A percentile compares a stretch with the other conserved stretches of the same genome.
Conservation (phyloP, 2,329 filamentous ascomycete genomes). For the Cordyceps farinosa region DNA sequence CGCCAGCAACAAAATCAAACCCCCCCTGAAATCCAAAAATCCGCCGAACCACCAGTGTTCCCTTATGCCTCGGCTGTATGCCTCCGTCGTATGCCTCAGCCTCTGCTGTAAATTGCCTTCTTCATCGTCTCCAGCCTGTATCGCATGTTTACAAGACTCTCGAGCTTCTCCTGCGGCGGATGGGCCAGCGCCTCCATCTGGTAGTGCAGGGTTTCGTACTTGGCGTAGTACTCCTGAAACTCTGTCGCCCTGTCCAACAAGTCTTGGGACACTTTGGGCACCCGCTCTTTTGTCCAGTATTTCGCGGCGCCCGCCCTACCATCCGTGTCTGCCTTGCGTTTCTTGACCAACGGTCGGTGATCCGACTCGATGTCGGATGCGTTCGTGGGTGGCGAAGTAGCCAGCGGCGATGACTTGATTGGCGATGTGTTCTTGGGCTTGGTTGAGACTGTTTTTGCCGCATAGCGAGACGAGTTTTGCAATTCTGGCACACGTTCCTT, state of each 20-base stretch:
- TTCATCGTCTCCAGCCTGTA: conserved; percentile 54
- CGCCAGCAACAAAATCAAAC: conserved; percentile 7
- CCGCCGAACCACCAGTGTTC: background rate
- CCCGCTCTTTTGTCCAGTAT: conserved; percentile 26
- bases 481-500: conserved; percentile 24
- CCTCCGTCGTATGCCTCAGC: background rate
- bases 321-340: conserved; percentile 39
- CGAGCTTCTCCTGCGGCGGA: conserved; percentile 49
- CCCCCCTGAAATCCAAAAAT: background rate
- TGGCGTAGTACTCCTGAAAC: conserved; percentile 55
- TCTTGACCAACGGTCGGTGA: conserved; percentile 32
- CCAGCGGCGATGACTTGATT: conserved; percentile 60
- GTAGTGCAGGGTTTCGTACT: conserved; percentile 54
- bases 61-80: background rate
- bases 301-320: conserved; percentile 29
- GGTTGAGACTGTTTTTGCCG: background rate
- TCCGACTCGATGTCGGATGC: conserved; percentile 57
- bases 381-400: conserved; percentile 63
- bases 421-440: conserved; percentile 55
- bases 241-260: conserved; percentile 50
- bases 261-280: conserved; percentile 32
- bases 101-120: conserved; percentile 51
- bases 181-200: conserved; percentile 50
- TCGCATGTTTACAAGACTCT: conserved; percentile 52
- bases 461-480: background rate